Base-by-base conservation (phyloP, 2,329 filamentous ascomycete species). In the Alternaria triticina region DNA sequence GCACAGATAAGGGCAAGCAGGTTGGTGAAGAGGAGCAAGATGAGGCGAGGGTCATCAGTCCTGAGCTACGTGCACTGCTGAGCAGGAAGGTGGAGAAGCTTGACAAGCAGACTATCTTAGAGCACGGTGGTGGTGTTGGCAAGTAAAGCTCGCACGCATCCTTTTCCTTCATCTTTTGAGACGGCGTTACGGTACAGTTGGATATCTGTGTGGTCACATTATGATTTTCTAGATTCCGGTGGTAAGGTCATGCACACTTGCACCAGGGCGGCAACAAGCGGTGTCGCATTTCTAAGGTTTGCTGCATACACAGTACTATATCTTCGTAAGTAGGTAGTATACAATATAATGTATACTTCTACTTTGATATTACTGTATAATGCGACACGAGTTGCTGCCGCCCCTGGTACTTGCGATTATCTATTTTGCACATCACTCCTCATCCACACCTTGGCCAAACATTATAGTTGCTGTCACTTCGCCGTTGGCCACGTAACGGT, bases 31-130 rank as follows among this genome's bases (percentile, higher is more conserved):
- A 68, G 2, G 61, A 70, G 1, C 66, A 66, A n/a, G 69, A 71
- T 28, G 80, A 78, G 54, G 76, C 83, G 9, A 87, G 85, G 68
- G 83, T 90, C 15, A 88, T 92, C 50, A 89, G 86, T 66, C 84
- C 87, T 0, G 88, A 92, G 69, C 76, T 92, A 61, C 84, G 90
- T 51, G 79, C 82, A 7, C 69, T 92, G 46, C 74, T 92, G n/a
- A 88, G 86, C 67, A 82, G 86, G 63, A 87, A 91, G 63, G 81
- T 91, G 8, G 82, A 85, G 50, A 83, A 81, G 64, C 73, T 87
- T 23, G 82, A 84, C 27, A 82, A 85, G n/a, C 74, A 79, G 59
- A 78, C 81, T 8, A 54, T 74, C 22, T 64, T 64, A 6, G 72
- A 76, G 66, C 81, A 83, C 76, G 83, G 66, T 20, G 54, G 62